phyloP scores from a whole-genome alignment of 371 early-diverging fungal genomes.

The Actinomortierella wolfii region DNA sequence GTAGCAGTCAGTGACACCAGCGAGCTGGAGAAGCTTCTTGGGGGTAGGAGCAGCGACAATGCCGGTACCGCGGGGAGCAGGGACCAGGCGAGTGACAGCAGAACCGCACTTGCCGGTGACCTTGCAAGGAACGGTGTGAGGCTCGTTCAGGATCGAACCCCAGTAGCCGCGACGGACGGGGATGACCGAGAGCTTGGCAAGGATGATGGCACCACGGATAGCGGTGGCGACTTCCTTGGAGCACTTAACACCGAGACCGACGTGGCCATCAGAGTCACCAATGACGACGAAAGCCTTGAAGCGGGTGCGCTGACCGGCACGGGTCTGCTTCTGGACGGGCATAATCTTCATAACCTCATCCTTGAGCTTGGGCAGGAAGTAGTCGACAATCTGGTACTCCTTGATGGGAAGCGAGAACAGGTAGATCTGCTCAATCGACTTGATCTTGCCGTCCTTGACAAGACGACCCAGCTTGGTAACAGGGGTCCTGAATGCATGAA shows the following conservation, averaged over 20 bases:
- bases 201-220: constrained; percentile 98
- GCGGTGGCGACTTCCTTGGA: constrained; percentile 99
- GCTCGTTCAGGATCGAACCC: constrained; percentile 96
- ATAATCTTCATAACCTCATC: constrained; percentile 99
- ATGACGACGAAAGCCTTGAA: constrained; percentile 99
- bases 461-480: constrained; percentile 98
- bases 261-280: constrained; percentile 98
- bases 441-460: constrained; percentile 91
- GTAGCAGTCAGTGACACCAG: constrained; percentile 99
- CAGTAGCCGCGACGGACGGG: constrained; percentile 99
- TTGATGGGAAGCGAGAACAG: constrained; percentile 98
- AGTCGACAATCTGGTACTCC: constrained; percentile 99
- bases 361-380: constrained; percentile 96
- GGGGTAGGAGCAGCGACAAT: constrained; percentile 97
- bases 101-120: constrained; percentile 99
- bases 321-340: constrained; percentile 99
- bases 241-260: constrained; percentile 99
- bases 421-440: constrained; percentile 94
- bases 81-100: constrained; percentile 92
- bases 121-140: constrained; percentile 99
- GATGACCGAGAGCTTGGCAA: constrained; percentile 98
- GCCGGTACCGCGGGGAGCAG: constrained; percentile 99
- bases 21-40: constrained; percentile 98
- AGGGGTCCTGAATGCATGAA: constrained; percentile 66
- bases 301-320: constrained; percentile 99